Base-by-base conservation (phyloP, 2,329 filamentous ascomycete genomes). In the Aotearoamyces nothofagi region DNA sequence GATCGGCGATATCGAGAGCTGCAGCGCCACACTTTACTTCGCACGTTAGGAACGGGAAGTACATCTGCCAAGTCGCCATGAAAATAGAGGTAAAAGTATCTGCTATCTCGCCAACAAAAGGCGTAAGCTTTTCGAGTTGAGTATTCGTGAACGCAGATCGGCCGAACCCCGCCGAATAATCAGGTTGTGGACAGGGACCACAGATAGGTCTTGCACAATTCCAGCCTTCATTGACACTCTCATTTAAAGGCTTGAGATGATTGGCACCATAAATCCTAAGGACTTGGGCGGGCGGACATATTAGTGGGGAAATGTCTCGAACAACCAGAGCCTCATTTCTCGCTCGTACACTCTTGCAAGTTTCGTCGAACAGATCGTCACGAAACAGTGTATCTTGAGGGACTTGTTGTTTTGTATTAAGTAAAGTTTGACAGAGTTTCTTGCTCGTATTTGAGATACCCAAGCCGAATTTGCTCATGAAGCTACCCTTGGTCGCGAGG, bases 21-120 rank as follows among this genome's bases (percentile, higher is more conserved):
- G 36, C 44, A 17, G 43, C 40, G 24, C 56, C 50, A 32, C 53
- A 59, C 40, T 61, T 61, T 5, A 62, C 56, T 40, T 64, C 56
- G 42, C 53, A 57, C 1, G 54, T 52, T 0, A 64, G 44, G 36
- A 63, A 64, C 2, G 57, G 58, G 36, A 65, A 62, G 44, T 54
- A 57, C 49, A 63, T 60, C 7, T 53, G 44, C 32, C 51, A 55
- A 13, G 56, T 63, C 6, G 41, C 54, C 46, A 57, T 55, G 30
- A 62, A 60, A 34, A 43, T 52, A 13, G 52, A 63, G 8, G 37
- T 57, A 51, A 36, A 39, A 27, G 40, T 40, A 31, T 56, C 46
- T 9, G 45, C 42, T 5, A 45, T 42, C 17, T 56, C 39, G 29
- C 51, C 47, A 29, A 58, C 38, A 25, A 54, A 55, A 5, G 52